These are phyloP conservation scores for Phytophthora cryptogea DNA, from an alignment of 352 stramenopile genomes.

Conservation along the genomic window DNA sequence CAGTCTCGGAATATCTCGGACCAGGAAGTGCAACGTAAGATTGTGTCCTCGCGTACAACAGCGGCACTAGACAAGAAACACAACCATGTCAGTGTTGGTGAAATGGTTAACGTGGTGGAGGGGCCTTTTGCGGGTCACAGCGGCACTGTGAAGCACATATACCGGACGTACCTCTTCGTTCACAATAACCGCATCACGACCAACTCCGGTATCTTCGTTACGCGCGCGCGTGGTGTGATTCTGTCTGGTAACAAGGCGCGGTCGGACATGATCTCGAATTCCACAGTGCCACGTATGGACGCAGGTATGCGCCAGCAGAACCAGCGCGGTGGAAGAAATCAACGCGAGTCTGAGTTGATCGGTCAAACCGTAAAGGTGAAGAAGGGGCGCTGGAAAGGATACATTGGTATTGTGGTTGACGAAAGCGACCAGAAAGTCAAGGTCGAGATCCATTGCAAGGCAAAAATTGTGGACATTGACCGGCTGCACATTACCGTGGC, in stretches of 20 bases:
- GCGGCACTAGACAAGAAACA: conserved; percentile 89
- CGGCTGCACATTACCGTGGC: conserved; percentile 76
- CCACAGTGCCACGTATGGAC: conserved; percentile 71
- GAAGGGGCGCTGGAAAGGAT: conserved; percentile 91
- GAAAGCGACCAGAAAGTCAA: conserved; percentile 91
- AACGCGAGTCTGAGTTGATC: conserved; percentile 79
- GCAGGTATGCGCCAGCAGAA: conserved; percentile 46
- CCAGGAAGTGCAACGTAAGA: conserved; percentile 90
- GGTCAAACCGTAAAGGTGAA: conserved; percentile 92
- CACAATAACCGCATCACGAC: conserved; percentile 91
- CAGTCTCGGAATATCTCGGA: conserved; percentile 84
- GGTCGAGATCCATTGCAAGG: conserved; percentile 92
- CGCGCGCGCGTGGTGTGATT: conserved; percentile 80
- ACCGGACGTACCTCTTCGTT: conserved; percentile 88
- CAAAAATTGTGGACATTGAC: conserved; percentile 88
- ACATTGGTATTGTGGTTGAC: conserved; percentile 92
- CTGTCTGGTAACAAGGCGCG: conserved; percentile 87
- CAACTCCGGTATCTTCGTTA: conserved; percentile 90
- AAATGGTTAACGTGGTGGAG: conserved; percentile 91
- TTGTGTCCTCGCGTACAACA: conserved; percentile 81
- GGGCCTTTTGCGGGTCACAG: conserved; percentile 80
- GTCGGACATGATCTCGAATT: conserved; percentile 88
- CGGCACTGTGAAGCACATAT: conserved; percentile 92
- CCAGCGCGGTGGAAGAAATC: conserved; percentile 55
- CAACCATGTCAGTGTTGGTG: conserved; percentile 88